Conservation (phyloP, 768 basidiomycete species). For the Mycena chlorophos region DNA sequence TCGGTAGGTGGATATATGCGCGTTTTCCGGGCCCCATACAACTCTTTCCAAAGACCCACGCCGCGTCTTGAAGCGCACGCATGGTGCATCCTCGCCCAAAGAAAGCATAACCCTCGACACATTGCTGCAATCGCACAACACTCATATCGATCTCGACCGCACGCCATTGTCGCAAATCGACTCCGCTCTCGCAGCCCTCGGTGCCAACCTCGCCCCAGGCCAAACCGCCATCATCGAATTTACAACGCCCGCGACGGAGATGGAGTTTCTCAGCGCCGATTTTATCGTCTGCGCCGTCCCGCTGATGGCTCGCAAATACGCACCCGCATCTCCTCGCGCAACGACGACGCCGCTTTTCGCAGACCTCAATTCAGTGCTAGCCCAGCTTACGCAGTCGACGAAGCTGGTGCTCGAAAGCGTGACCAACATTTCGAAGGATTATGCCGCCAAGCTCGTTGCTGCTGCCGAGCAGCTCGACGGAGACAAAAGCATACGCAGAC, state of each 20-base stretch:
- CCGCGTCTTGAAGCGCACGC: constrained; percentile 14
- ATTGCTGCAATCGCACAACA: constrained; percentile 8
- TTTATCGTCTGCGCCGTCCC: constrained; percentile 47
- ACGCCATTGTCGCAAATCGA: constrained; percentile 21
- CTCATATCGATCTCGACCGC: constrained; percentile 18
- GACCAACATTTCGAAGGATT: constrained; percentile 41
- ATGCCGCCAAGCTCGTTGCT: constrained; percentile 27
- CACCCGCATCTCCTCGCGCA: constrained; percentile 18
- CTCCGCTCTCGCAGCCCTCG: constrained; percentile 23
- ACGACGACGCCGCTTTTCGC: constrained; percentile 41
- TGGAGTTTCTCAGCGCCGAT: constrained; percentile 34
- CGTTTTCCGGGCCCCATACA: background rate
- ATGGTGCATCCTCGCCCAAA: constrained; percentile 14
- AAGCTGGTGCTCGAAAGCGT: constrained; percentile 36
- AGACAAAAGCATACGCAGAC: constrained; percentile 28
- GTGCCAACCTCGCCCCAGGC: constrained; percentile 21
- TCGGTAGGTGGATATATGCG: constrained; percentile 17
- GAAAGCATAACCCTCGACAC: background rate
- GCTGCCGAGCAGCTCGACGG: constrained; percentile 29
- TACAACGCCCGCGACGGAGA: constrained; percentile 38
- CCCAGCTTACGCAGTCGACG: constrained; percentile 32
- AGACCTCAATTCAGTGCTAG: constrained; percentile 38
- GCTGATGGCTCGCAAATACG: constrained; percentile 36
- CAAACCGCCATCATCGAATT: constrained; percentile 33
- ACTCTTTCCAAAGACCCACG: background rate